Evolutionary conservation across 2,329 filamentous ascomycete species (phyloP).

Genomic region (Xylariaceae sp.): DNA sequence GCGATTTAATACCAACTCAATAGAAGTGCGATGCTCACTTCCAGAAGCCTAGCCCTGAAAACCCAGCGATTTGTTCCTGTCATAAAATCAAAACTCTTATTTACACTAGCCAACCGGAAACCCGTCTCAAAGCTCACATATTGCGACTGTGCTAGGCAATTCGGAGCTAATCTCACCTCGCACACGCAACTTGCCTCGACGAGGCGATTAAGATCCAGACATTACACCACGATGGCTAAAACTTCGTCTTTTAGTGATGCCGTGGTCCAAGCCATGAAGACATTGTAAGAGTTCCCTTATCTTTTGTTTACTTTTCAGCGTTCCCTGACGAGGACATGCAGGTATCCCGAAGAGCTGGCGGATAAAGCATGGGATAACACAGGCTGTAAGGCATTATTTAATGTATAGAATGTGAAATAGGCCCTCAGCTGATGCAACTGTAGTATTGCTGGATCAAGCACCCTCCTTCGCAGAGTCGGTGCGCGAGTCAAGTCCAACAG

Average conservation of each 20-base stretch:
- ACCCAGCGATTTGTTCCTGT: background rate
- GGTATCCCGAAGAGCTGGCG: slow-evolving; percentile 87
- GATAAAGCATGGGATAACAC: slow-evolving; percentile 96
- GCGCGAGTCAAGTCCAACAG: slow-evolving; percentile 41
- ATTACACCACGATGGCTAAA: slow-evolving; percentile 32
- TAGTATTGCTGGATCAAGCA: slow-evolving; percentile 58
- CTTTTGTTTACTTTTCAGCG: background rate
- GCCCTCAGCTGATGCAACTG: background rate
- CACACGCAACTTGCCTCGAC: slow-evolving; percentile 12
- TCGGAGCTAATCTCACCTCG: background rate
- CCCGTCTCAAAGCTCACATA: background rate
- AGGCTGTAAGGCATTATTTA: slow-evolving; percentile 55
- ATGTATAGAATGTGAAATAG: background rate
- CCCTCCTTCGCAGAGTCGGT: slow-evolving; percentile 63
- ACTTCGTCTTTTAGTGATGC: slow-evolving; percentile 51
- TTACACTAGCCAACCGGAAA: no score
- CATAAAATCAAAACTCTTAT: background rate
- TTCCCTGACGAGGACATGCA: slow-evolving; percentile 43
- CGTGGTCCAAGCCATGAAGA: slow-evolving; percentile 81
- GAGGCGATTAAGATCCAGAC: slow-evolving; percentile 5
- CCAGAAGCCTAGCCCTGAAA: slow-evolving; percentile 7
- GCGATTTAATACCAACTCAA: background rate
- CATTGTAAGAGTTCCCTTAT: slow-evolving; percentile 63
- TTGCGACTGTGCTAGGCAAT: background rate
- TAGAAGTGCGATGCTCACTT: slow-evolving; percentile 18